Evolutionary conservation across 2,329 filamentous ascomycete species (phyloP), one percentile per base, ranked within the genome.

Genomic region (Penicillium crustosum): DNA sequence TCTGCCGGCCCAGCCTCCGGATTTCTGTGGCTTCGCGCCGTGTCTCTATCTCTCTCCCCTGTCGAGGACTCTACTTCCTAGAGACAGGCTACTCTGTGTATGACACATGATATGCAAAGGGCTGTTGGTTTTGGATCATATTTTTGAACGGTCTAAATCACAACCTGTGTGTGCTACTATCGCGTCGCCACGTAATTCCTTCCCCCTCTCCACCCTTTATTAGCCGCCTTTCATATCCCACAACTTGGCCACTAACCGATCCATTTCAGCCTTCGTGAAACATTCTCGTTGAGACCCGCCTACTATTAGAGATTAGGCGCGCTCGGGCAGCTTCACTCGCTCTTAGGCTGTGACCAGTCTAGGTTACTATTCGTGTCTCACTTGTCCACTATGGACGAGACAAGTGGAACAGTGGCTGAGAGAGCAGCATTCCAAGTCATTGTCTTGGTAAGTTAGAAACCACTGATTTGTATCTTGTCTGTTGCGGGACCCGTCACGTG

Each of bases 361-460:
- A 43, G 35, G 17, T 27, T 15, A 27, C 41, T 17, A n/a, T 31
- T 45, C 15, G 42, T 55, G 56, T 62, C 51, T 63, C 59, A 52
- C 41, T 23, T 17, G 2, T 33, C 49, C 17, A 31, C 7, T 10
- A 43, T 25, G 33, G 19, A n/a, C 17, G 44, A 49, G 35, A 38
- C 31, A 35, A 38, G 27, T 39, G 35, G 17, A 48, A 62, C 33
- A 57, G 66, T 66, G 65, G 62, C 66, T 42, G 62, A 69, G 19
- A 66, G 63, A 31, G 63, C 85, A 72, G 84, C 85, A 41, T 77
- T 91, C 76, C 88, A 91, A 76, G 86, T 91, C 47, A 90, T 91
- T 76, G 81, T 91, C 58, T 75, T 91, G 79, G 89, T 91, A 79
- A 79, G 87, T 82, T 42, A 48, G 7, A 6, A 27, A 55, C 27